Evolutionary conservation across 148 eudicot genomes (phyloP).

Genomic region (Rhododendron henanense): DNA sequence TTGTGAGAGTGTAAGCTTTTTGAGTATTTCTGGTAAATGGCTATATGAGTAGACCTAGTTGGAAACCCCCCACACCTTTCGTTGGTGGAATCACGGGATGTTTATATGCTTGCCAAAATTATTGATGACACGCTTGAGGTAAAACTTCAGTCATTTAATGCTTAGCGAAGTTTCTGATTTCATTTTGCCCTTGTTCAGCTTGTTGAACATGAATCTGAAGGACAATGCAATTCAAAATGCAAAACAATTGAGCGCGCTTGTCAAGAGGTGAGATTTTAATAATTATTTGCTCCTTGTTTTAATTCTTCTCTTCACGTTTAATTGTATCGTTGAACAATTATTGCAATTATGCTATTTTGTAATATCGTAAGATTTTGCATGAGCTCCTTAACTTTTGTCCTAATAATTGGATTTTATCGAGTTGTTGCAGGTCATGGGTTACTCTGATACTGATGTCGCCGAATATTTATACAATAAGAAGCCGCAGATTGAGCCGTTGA

Average conservation of each 20-base stretch:
- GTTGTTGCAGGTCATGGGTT: constrained; percentile 68
- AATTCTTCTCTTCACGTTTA: not conserved
- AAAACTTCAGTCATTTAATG: not conserved
- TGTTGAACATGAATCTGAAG: constrained; percentile 84
- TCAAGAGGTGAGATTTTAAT: constrained; percentile 58
- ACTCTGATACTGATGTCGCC: constrained; percentile 90
- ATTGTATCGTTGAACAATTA: not conserved
- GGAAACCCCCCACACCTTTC: not conserved
- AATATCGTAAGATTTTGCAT: not conserved
- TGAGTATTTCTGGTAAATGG: not conserved
- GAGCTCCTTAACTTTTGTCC: not conserved
- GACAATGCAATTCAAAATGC: constrained; percentile 86
- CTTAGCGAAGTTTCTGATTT: constrained; percentile 4
- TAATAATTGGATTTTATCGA: not conserved
- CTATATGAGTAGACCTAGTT: no score
- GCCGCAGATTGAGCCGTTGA: constrained; percentile 57
- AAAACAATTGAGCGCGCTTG: constrained; percentile 97
- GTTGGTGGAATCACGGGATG: not conserved
- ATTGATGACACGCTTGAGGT: not conserved
- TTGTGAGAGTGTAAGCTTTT: not conserved
- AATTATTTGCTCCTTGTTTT: not conserved
- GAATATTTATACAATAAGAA: constrained; percentile 70
- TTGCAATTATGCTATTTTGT: not conserved
- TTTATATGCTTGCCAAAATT: not conserved
- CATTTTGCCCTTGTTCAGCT: constrained; percentile 43